Evolutionary conservation across 2,329 filamentous ascomycete genomes (phyloP).

Genomic region (Ceratocystis eucalypticola): DNA sequence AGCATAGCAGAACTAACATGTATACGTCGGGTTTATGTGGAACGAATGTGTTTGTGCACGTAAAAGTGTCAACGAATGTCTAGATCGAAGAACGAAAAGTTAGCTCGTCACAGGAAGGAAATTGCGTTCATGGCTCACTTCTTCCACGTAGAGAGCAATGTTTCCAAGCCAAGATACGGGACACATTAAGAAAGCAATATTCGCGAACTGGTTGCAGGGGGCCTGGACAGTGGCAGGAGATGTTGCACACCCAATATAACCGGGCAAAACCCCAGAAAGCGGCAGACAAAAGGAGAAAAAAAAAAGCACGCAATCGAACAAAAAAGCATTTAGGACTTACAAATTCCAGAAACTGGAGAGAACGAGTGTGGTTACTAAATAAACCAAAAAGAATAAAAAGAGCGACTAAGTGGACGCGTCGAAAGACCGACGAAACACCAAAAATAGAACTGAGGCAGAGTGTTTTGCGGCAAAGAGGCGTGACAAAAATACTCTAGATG

Average conservation of each 20-base stretch:
- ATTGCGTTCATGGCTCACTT: too few relatives aligned
- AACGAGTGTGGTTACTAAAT: background rate
- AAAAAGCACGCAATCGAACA: background rate
- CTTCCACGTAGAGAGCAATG: too few relatives aligned
- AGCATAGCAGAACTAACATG: slow-evolving; percentile 1
- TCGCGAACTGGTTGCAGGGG: too few relatives aligned
- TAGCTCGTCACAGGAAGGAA: background rate
- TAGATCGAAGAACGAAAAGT: background rate
- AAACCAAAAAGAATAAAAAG: slow-evolving; percentile 8
- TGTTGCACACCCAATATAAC: too few relatives aligned
- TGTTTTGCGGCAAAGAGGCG: background rate
- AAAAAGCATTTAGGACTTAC: background rate
- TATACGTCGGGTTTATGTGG: slow-evolving; percentile 34
- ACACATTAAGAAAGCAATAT: too few relatives aligned
- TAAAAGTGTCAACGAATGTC: slow-evolving; percentile 39
- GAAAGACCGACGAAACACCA: background rate
- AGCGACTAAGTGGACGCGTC: background rate
- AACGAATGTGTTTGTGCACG: slow-evolving; percentile 47
- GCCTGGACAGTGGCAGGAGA: too few relatives aligned
- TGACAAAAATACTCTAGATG: slow-evolving; percentile 3
- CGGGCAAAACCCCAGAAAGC: too few relatives aligned
- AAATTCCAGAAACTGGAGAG: slow-evolving; percentile 10
- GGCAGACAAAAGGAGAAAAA: background rate
- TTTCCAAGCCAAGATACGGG: too few relatives aligned
- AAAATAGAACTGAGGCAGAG: slow-evolving; percentile 10